phyloP scores from a whole-genome alignment of 148 eudicot genomes.

The Fallopia convolvulus region DNA sequence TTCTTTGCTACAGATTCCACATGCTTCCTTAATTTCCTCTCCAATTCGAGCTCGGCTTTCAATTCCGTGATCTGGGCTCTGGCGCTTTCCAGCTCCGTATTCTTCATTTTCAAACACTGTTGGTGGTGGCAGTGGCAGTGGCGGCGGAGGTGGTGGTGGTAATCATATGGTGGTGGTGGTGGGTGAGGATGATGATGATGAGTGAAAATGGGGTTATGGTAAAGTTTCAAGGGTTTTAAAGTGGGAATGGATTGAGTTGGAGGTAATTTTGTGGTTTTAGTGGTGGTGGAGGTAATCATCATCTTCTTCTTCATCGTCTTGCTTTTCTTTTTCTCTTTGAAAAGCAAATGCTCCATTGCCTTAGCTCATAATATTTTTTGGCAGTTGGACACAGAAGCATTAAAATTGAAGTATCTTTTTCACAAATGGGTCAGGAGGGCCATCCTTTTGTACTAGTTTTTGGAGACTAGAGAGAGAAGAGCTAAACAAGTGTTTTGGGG shows the following conservation, averaged over 20 bases:
- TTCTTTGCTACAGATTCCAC: constrained; percentile 40
- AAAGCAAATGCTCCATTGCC: background rate
- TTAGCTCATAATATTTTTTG: background rate
- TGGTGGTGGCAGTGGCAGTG: constrained; percentile 19
- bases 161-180: background rate
- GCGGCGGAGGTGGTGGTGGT: background rate
- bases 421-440: constrained; percentile 5
- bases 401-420: background rate
- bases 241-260: background rate
- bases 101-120: constrained; percentile 28
- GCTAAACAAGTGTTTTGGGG: background rate
- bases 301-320: constrained; percentile 7
- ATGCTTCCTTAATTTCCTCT: constrained; percentile 47
- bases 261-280: background rate
- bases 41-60: constrained; percentile 45
- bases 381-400: background rate
- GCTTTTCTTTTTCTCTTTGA: background rate
- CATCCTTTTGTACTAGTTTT: background rate
- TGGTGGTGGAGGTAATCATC: constrained; percentile 12
- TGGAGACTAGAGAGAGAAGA: background rate
- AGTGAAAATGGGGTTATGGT: constrained; percentile 58
- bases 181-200: constrained; percentile 16
- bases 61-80: constrained; percentile 40
- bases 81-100: constrained; percentile 36
- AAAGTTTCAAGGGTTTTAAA: constrained; percentile 61